Evolutionary conservation across 2,329 filamentous ascomycete species (phyloP), one percentile per base, ranked within the genome.

Genomic region (Fusarium gaditjirri): DNA sequence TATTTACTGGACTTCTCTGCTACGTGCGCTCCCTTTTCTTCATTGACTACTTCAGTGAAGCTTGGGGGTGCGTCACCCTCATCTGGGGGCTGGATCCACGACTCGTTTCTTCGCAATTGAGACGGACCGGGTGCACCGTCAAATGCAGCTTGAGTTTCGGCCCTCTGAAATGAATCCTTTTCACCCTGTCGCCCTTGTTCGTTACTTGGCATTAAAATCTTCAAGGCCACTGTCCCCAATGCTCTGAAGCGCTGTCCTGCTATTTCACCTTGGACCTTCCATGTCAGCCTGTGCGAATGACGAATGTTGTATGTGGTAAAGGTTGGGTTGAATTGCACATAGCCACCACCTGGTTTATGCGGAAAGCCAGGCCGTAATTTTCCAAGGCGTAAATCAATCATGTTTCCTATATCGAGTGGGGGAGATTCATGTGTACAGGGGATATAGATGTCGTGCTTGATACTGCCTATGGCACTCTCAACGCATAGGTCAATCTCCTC

Each of bases 271-370:
- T 4, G 16, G 13, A 76, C 1, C 12, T 16, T 36, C 78, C 78
- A 80, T 16, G 63, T 68, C 10, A 79, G 27, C 7, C 33, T 55
- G 29, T 80, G 76, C 1, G 39, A 63, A 27, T 75, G 72, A 6
- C 62, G 65, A n/a, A 80, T 76, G 33, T 77, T 80, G 57, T 78
- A 80, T 4, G 78, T 79, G 8, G 54, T 72, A 39, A 80, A 79
- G 2, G n/a, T 52, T 17, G 78, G 77, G 3, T 31, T 53, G 2
- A 79, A 60, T 9, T 23, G 41, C 12, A 19, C 3, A 5, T n/a
- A 8, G 3, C 39, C 8, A 13, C 25, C 6, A 6, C 31, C 8
- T 17, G 12, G 35, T 1, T 17, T 25, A 2, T 46, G 27, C 1
- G 25, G 29, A 14, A 43, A 56, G 2, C 61, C 27, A 6, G 49